Base-by-base conservation (phyloP, 2,329 filamentous ascomycete genomes). In the Cladosporium sp. region DNA sequence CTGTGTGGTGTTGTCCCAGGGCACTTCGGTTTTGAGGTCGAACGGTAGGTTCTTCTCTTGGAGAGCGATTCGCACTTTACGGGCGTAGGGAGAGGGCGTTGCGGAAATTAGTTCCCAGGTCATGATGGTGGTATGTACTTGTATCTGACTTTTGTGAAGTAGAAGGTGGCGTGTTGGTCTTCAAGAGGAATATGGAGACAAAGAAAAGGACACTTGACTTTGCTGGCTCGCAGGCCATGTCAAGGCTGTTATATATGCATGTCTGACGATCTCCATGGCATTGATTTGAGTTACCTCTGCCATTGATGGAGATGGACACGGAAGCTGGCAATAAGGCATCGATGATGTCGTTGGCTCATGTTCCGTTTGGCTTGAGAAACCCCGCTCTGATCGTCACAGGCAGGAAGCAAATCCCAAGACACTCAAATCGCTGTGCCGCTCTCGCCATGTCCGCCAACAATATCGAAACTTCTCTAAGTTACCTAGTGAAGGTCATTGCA, bases 1-100 rank as follows among this genome's bases (percentile, higher is more conserved):
- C 57, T 76, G 63, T 0, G 79, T 81, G 4, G 75, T 75, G 21
- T 68, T 71, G 70, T 81, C 74, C 79, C 79, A 81, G 0, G 78
- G 80, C 1, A 82, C 79, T 72, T 81, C 79, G 41, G 78, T 80
- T 55, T 78, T 71, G 34, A 81, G 73, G 0, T 65, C 69, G 73
- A 81, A 81, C 2, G 79, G 77, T 26, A 82, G 76, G 65, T 63
- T 57, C 69, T 81, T 81, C 26, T 81, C 75, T 47, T 68, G 65
- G 7, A 80, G 74, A 4, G 74, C 74, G 38, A 81, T 80, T 68
- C 79, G 75, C 49, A 80, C 76, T 73, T 81, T 80, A 52, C 78
- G 77, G 10, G 79, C 78, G 68, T 79, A 80, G 10, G 78, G 78
- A 2, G 76, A 79, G 18, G 78, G 77, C 2, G 78, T 78, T 10